Percentiles rank a stretch among this genome's conserved stretches.
Conservation (phyloP, 495 filamentous ascomycete species). For the Aspergillus avenaceus region DNA sequence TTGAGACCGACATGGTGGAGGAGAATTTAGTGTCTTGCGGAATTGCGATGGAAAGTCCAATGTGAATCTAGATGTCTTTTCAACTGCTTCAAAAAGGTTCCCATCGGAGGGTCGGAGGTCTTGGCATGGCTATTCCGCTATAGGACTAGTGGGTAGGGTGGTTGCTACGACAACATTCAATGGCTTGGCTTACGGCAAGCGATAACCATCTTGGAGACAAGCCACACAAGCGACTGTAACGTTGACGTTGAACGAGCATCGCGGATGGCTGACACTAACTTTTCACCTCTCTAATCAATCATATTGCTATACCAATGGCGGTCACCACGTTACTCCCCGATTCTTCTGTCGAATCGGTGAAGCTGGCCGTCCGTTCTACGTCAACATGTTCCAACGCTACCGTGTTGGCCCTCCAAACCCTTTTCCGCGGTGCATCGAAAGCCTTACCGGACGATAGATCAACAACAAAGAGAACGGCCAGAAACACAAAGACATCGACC, state of each 20-base stretch:
- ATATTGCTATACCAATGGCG: slow-evolving; percentile 27
- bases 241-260: neutral
- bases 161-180: slow-evolving; percentile 43
- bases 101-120: slow-evolving; percentile 5
- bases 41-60: neutral
- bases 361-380: slow-evolving; percentile 44
- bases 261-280: slow-evolving; percentile 4
- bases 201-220: neutral
- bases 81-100: too few relatives aligned
- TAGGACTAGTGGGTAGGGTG: neutral
- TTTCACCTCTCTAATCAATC: slow-evolving; percentile 1
- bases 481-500: slow-evolving; percentile 19
- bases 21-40: neutral
- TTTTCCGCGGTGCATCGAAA: slow-evolving; percentile 34
- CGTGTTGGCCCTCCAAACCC: slow-evolving; percentile 40
- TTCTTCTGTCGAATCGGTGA: slow-evolving; percentile 41
- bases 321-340: slow-evolving; percentile 32
- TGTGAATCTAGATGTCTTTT: too few relatives aligned
- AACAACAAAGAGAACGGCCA: slow-evolving; percentile 7
- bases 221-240: neutral
- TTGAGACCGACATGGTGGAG: slow-evolving; percentile 5
- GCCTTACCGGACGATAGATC: slow-evolving; percentile 19
- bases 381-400: slow-evolving; percentile 46
- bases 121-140: slow-evolving; percentile 16
- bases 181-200: slow-evolving; percentile 20